Base-by-base conservation (phyloP, 2,329 filamentous ascomycete species). In the Escovopsis sp. region DNA sequence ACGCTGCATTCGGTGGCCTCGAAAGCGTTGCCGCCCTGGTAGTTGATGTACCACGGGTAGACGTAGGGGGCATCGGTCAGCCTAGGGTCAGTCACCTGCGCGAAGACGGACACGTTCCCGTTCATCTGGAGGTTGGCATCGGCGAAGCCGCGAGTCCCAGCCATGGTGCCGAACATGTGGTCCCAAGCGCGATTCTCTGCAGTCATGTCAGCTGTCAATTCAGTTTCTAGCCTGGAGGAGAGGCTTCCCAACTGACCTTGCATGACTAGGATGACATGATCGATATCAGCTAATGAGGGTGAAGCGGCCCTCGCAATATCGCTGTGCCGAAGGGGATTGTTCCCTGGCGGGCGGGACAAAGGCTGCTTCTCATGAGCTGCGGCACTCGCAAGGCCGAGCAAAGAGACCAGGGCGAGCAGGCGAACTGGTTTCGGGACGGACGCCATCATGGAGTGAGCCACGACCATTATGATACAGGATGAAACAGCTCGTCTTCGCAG, bases 211-310 rank as follows among this genome's bases (percentile, higher is more conserved):
- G 28, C 7, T 26, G 3, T 9, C 19, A 26, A 11, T 7, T 18
- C 8, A 5, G 30, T 19, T 11, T 0, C n/a, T 30, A 4, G 28
- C 4, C 5, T 36, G 19, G 23, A 23, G 23, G 23, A 23, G 23
- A 23, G 23, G 23, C 23, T 23, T 23, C 23, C 23, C 23, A 4
- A 33, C 30, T 35, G 38, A 56, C 55, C 68, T 51, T 73, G 70
- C 70, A 75, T 75, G 55, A 74, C 74, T 10, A 74, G 64, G 10
- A 74, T 64, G 26, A 74, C 70, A 68, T 75, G 71, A 23, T 74
- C 62, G 44, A 75, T 69, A 44, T 73, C 70, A 5, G 43, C 40
- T 28, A 53, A 38, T 4, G 23, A 23, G 6, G 23, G 4, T 6
- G 23, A 23, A 23, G 23, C 4, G 6, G 23, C 23, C 23, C 23